Evolutionary conservation across 1,284 basidiomycete genomes (phyloP).

Genomic region (Cerrena zonata): DNA sequence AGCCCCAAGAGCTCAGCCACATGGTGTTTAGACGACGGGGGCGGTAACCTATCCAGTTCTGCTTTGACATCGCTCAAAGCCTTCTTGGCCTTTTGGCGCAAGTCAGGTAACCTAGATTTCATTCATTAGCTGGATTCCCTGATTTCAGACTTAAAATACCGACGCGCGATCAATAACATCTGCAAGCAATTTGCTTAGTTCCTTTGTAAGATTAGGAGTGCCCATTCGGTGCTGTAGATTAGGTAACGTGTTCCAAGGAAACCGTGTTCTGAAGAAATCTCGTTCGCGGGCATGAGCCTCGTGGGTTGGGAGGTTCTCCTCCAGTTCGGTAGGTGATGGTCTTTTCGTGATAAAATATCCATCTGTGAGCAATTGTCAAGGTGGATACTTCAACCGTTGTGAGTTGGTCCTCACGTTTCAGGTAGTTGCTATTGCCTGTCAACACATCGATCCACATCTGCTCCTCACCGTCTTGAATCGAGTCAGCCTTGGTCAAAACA

Average conservation of each 20-base stretch:
- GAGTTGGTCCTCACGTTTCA: constrained; percentile 4
- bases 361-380: constrained; percentile 1
- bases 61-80: background rate
- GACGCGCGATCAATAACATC: constrained; percentile 14
- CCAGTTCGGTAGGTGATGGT: constrained; percentile 15
- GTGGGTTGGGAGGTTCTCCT: constrained; percentile 9
- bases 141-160: background rate
- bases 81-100: constrained; percentile 7
- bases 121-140: background rate
- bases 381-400: background rate
- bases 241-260: constrained; percentile 10
- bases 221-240: constrained; percentile 11
- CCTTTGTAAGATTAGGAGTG: constrained; percentile 14
- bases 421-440: constrained; percentile 1
- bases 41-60: background rate
- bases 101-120: constrained; percentile 2
- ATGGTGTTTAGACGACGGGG: constrained; percentile 4
- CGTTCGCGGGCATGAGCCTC: constrained; percentile 10
- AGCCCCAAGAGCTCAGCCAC: constrained; percentile 6
- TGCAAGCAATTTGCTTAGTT: constrained; percentile 13
- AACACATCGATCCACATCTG: constrained; percentile 4
- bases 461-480: constrained; percentile 4
- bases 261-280: constrained; percentile 8
- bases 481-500: constrained; percentile 9
- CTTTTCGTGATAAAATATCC: constrained; percentile 17